Conservation (phyloP, 257 asterid species). For the Solanum chiquidenum region DNA sequence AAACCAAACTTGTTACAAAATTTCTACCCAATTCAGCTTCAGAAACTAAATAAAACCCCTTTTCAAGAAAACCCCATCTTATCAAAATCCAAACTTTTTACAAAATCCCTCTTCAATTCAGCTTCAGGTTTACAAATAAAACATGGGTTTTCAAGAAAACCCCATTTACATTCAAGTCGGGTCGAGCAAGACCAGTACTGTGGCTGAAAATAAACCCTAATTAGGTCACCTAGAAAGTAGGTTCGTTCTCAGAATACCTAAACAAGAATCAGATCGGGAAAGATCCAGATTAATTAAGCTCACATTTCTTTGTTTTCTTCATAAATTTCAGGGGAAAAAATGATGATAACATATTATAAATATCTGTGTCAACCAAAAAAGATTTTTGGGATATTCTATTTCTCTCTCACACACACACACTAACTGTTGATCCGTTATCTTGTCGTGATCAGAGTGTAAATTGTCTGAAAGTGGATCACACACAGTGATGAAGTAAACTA, state of each 20-base stretch:
- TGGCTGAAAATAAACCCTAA: background rate
- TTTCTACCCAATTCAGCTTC: background rate
- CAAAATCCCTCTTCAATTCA: background rate
- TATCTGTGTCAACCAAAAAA: background rate
- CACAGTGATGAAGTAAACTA: background rate
- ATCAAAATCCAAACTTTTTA: background rate
- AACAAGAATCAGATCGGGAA: background rate
- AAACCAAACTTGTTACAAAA: background rate
- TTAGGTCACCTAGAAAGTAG: background rate
- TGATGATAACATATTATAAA: background rate
- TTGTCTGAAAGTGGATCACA: background rate
- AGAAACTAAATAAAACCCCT: background rate
- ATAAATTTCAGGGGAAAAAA: background rate
- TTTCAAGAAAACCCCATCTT: background rate
- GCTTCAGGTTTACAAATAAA: background rate
- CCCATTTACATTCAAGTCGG: background rate
- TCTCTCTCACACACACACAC: background rate
- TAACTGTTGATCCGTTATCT: background rate
- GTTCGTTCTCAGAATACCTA: background rate
- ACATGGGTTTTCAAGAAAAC: background rate
- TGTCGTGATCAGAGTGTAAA: background rate
- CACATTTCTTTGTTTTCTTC: background rate
- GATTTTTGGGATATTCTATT: background rate
- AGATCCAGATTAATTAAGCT: background rate
- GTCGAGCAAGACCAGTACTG: background rate